These are phyloP conservation scores for Priceomyces carsonii DNA, from an alignment of 805 yeast genomes.

Conservation along the genomic window DNA sequence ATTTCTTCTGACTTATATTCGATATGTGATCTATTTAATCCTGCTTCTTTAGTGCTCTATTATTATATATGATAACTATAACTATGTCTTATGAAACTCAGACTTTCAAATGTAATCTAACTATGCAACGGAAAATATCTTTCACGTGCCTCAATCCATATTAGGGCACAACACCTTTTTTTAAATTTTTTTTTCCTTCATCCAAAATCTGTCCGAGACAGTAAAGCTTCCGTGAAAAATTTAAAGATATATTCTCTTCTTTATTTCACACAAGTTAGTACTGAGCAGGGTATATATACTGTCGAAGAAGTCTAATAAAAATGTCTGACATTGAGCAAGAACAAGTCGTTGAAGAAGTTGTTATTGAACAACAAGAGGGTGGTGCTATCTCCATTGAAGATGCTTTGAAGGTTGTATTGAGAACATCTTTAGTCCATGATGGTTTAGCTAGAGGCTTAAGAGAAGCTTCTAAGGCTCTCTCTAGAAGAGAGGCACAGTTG, in stretches of 20 bases:
- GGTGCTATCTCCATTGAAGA: slow-evolving; percentile 96
- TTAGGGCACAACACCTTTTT: slow-evolving; percentile 1
- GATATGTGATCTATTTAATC: too few relatives aligned
- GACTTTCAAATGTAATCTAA: too few relatives aligned
- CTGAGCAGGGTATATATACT: slow-evolving; percentile 57
- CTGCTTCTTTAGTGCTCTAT: too few relatives aligned
- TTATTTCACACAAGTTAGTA: slow-evolving; percentile 26
- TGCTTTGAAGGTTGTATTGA: slow-evolving; percentile 95
- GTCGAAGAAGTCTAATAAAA: slow-evolving; percentile 72
- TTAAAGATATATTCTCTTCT: slow-evolving; percentile 6
- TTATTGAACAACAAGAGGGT: slow-evolving; percentile 83
- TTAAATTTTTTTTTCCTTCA: not conserved
- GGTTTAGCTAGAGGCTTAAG: slow-evolving; percentile 99
- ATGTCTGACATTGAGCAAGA: slow-evolving; percentile 96
- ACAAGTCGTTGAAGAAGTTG: slow-evolving; percentile 77
- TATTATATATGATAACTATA: too few relatives aligned
- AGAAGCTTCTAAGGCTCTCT: slow-evolving; percentile 98
- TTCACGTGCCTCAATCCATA: not conserved
- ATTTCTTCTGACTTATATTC: too few relatives aligned
- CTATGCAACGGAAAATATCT: not conserved
- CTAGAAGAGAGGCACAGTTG: slow-evolving; percentile 96
- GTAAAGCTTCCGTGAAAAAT: slow-evolving; percentile 8
- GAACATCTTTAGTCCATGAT: slow-evolving; percentile 97
- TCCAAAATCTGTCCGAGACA: not conserved
- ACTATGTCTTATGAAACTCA: too few relatives aligned